Evolutionary conservation across 23 red algal genomes (phyloP).

Genomic region (Gracilaria domingensis): DNA sequence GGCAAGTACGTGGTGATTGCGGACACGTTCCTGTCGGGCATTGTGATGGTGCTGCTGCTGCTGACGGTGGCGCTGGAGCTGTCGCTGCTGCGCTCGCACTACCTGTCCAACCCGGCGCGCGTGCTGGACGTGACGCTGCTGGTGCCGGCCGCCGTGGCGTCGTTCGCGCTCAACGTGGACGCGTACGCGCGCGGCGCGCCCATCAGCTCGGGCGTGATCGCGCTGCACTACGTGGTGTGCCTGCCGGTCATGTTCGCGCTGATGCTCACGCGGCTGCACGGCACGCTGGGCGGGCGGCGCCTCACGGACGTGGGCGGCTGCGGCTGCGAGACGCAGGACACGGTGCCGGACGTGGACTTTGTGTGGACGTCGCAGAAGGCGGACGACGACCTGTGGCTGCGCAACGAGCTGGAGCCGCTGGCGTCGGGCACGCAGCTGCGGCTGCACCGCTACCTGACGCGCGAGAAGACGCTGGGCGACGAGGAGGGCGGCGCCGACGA

Average conservation of each 20-base stretch:
- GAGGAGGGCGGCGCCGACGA: neutral
- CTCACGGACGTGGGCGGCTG: constrained; percentile 19
- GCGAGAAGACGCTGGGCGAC: constrained; percentile 39
- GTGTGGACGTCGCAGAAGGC: constrained; percentile 63
- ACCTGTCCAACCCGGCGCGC: constrained; percentile 12
- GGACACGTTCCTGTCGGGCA: neutral
- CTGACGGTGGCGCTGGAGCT: constrained; percentile 41
- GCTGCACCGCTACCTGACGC: constrained; percentile 74
- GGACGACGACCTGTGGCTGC: constrained; percentile 65
- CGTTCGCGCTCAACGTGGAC: constrained; percentile 1
- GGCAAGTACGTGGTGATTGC: constrained; percentile 23
- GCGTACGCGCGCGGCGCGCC: neutral
- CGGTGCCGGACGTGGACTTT: constrained; percentile 66
- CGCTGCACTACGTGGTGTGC: constrained; percentile 42
- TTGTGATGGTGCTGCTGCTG: neutral
- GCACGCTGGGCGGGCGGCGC: constrained; percentile 34
- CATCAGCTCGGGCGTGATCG: neutral
- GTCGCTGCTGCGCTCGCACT: neutral
- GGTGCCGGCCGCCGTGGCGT: constrained; percentile 9
- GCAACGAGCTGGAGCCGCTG: constrained; percentile 42
- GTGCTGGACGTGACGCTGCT: constrained; percentile 42
- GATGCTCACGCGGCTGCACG: constrained; percentile 44
- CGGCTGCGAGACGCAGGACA: neutral
- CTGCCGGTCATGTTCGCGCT: constrained; percentile 36
- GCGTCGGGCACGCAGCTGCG: constrained; percentile 32